Evolutionary conservation across 371 early-diverging fungal species (phyloP).

Genomic region (Mucor ambiguus): DNA sequence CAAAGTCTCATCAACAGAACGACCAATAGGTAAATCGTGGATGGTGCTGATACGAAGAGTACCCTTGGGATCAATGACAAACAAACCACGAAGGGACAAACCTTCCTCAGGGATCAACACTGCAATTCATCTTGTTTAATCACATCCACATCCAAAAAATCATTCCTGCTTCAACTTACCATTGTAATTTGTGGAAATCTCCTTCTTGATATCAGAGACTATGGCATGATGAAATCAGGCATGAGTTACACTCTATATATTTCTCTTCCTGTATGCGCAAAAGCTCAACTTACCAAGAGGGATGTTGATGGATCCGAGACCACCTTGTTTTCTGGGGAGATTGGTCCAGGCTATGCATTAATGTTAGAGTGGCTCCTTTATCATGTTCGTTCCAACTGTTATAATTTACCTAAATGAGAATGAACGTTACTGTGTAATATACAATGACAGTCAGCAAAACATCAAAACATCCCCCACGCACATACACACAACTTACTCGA

Average conservation of each 20-base stretch:
- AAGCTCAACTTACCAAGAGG: slow-evolving; percentile 33
- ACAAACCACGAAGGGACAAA: slow-evolving; percentile 72
- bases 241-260: neutral
- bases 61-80: slow-evolving; percentile 94
- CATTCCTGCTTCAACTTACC: slow-evolving; percentile 59
- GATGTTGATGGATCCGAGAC: slow-evolving; percentile 89
- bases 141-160: slow-evolving; percentile 16
- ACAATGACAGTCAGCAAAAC: slow-evolving; percentile 2
- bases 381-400: neutral
- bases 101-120: slow-evolving; percentile 74
- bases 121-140: neutral
- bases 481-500: slow-evolving; percentile 61
- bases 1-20: slow-evolving; percentile 93
- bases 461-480: neutral
- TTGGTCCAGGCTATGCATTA: slow-evolving; percentile 58
- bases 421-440: slow-evolving; percentile 33
- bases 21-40: slow-evolving; percentile 89
- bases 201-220: slow-evolving; percentile 85
- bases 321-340: slow-evolving; percentile 74
- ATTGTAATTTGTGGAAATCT: slow-evolving; percentile 82
- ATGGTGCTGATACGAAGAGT: slow-evolving; percentile 64
- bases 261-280: neutral
- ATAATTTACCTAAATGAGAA: slow-evolving; percentile 50
- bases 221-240: slow-evolving; percentile 26
- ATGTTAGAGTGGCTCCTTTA: neutral